Conservation (phyloP, 2,329 filamentous ascomycete genomes). For the Colletotrichum somersetense region DNA sequence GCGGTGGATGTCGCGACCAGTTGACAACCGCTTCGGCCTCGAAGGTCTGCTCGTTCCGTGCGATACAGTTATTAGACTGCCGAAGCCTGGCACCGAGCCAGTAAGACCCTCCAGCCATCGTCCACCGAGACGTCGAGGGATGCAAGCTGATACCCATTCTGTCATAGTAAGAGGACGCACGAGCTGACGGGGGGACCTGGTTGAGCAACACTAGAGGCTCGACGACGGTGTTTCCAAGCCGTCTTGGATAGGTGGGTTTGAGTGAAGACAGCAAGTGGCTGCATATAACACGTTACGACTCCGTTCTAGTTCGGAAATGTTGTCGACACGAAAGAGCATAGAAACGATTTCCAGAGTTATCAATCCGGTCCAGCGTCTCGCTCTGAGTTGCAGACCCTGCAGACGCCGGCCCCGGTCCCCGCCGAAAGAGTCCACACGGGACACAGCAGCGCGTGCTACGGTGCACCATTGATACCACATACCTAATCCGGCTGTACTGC, state of each 20-base stretch:
- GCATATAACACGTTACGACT: not conserved
- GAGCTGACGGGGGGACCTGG: too few species aligned
- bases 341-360: too few species aligned
- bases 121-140: not conserved
- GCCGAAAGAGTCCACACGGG: not conserved
- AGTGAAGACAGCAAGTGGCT: not conserved
- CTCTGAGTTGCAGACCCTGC: not conserved
- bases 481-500: too few species aligned
- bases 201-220: not conserved
- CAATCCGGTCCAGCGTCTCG: too few species aligned
- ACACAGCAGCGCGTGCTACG: not conserved
- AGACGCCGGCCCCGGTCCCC: not conserved
- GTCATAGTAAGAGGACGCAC: not conserved
- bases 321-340: not conserved
- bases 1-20: not conserved
- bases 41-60: not conserved
- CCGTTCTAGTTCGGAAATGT: not conserved
- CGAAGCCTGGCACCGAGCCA: not conserved
- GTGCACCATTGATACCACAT: too few species aligned
- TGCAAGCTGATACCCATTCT: not conserved
- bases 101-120: not conserved
- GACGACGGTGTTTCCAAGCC: not conserved
- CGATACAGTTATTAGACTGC: too few species aligned
- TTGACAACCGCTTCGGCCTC: not conserved
- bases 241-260: not conserved